Conservation (phyloP, 192 early-diverging fungal genomes). For the Kappamyces sp. region DNA sequence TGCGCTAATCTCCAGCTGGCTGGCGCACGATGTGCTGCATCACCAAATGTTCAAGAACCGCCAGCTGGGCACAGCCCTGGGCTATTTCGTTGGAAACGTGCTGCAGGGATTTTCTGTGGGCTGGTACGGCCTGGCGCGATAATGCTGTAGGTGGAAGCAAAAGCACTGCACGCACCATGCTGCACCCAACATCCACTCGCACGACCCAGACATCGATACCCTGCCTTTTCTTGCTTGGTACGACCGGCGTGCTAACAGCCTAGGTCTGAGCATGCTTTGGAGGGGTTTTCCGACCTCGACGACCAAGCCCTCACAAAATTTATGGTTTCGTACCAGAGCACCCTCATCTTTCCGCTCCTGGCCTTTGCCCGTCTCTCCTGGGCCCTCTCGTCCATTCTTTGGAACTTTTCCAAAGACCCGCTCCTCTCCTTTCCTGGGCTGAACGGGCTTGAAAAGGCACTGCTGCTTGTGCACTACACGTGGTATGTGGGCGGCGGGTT, state of each 20-base stretch:
- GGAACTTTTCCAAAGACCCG: slow-evolving; percentile 31
- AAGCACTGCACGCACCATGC: slow-evolving; percentile 86
- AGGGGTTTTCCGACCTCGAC: slow-evolving; percentile 42
- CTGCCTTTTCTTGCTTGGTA: slow-evolving; percentile 73
- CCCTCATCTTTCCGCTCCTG: slow-evolving; percentile 66
- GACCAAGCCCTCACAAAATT: slow-evolving; percentile 51
- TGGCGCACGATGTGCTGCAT: slow-evolving; percentile 77
- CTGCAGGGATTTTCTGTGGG: slow-evolving; percentile 73
- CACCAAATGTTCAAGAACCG: slow-evolving; percentile 74
- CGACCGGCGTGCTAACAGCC: neutral
- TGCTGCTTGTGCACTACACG: slow-evolving; percentile 59
- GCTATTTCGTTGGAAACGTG: slow-evolving; percentile 66
- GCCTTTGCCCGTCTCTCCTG: slow-evolving; percentile 71
- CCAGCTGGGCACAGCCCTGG: slow-evolving; percentile 52
- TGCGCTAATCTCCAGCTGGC: slow-evolving; percentile 59
- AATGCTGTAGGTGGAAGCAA: slow-evolving; percentile 65
- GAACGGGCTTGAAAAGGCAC: slow-evolving; percentile 44
- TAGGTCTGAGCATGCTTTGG: slow-evolving; percentile 48
- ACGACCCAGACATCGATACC: slow-evolving; percentile 83
- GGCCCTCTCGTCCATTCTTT: slow-evolving; percentile 60
- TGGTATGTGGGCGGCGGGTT: slow-evolving; percentile 62
- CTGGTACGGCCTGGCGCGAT: slow-evolving; percentile 40
- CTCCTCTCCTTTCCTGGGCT: slow-evolving; percentile 36
- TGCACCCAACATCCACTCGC: slow-evolving; percentile 68
- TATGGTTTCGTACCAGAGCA: slow-evolving; percentile 52